phyloP scores from a whole-genome alignment of 106 monocot species.

The Allium fistulosum region DNA sequence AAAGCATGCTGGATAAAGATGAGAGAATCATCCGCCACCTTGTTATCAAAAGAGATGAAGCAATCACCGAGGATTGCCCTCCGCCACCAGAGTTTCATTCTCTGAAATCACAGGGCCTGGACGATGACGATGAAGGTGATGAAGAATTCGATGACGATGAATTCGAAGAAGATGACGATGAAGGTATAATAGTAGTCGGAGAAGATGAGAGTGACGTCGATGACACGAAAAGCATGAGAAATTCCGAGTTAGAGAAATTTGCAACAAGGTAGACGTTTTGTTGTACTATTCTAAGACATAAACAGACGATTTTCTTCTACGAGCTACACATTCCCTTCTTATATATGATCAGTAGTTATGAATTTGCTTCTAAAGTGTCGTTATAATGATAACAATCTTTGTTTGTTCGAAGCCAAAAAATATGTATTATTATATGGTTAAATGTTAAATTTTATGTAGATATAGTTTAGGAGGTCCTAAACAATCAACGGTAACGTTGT shows the following conservation, averaged over 20 bases:
- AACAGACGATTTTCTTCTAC: too few species aligned
- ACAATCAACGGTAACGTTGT: too few species aligned
- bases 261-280: background rate
- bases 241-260: conserved; percentile 2
- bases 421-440: too few species aligned
- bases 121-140: conserved; percentile 30
- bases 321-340: too few species aligned
- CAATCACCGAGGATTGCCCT: conserved; percentile 74
- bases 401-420: too few species aligned
- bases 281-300: too few species aligned
- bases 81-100: conserved; percentile 82
- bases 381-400: too few species aligned
- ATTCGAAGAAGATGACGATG: conserved; percentile 23
- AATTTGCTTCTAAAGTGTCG: too few species aligned
- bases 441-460: too few species aligned
- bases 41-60: conserved; percentile 75
- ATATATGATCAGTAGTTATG: too few species aligned
- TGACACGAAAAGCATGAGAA: background rate
- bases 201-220: conserved; percentile 12
- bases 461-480: too few species aligned
- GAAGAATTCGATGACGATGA: conserved; percentile 22
- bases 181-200: conserved; percentile 23
- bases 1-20: conserved; percentile 75
- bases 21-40: conserved; percentile 85
- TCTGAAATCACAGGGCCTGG: conserved; percentile 16